phyloP scores from a whole-genome alignment of 352 stramenopile species.

The Pythium volutum region DNA sequence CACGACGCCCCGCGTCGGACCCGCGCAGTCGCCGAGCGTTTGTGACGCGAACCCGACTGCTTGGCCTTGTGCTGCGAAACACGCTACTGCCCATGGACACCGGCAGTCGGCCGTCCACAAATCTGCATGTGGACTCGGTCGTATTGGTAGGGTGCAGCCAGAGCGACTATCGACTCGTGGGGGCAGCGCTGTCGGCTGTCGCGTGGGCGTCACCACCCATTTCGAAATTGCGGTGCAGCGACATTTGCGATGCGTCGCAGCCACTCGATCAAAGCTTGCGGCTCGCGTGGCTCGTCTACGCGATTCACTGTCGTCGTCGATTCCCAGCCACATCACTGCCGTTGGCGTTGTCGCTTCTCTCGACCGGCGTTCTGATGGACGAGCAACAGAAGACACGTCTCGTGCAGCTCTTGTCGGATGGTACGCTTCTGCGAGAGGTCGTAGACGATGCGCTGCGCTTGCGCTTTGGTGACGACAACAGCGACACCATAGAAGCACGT shows the following conservation, averaged over 20 bases:
- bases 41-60: neutral
- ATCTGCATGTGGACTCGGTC: neutral
- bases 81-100: too few relatives aligned
- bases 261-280: neutral
- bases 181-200: constrained; percentile 1
- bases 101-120: too few relatives aligned
- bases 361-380: neutral
- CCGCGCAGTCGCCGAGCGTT: neutral
- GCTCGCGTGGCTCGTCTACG: constrained; percentile 6
- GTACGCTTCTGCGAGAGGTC: neutral
- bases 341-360: neutral
- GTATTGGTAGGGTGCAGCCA: neutral
- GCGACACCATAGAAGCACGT: too few relatives aligned
- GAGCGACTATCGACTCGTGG: neutral
- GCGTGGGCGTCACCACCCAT: neutral
- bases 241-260: neutral
- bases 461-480: neutral
- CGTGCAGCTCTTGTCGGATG: neutral
- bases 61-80: neutral
- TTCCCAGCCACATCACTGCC: neutral
- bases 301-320: neutral
- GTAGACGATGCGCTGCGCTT: neutral
- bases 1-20: neutral
- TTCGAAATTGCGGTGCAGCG: neutral
- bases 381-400: neutral